phyloP scores from a whole-genome alignment of 352 stramenopile species.

The Peronospora farinosa region DNA sequence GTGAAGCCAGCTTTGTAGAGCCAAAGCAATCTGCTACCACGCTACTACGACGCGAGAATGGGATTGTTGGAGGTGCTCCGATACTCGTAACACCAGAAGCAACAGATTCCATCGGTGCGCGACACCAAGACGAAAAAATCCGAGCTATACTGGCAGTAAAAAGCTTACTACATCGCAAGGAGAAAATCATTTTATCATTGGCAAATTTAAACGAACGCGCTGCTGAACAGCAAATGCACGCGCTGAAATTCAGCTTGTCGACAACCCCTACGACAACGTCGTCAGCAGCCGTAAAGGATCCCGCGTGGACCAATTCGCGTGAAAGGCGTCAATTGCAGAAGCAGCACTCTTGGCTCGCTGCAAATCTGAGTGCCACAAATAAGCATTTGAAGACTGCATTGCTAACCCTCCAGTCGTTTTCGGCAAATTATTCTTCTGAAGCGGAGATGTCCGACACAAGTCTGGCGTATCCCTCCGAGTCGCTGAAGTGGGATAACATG shows the following conservation, averaged over 20 bases:
- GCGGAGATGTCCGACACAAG: background rate
- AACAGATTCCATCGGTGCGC: slow-evolving; percentile 1
- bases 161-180: slow-evolving; percentile 66
- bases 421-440: slow-evolving; percentile 6
- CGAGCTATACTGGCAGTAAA: slow-evolving; percentile 43
- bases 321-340: slow-evolving; percentile 40
- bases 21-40: slow-evolving; percentile 20
- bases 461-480: slow-evolving; percentile 8
- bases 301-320: slow-evolving; percentile 13
- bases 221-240: slow-evolving; percentile 15
- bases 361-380: slow-evolving; percentile 68
- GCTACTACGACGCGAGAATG: slow-evolving; percentile 22
- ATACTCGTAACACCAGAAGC: background rate
- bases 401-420: slow-evolving; percentile 52
- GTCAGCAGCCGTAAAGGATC: slow-evolving; percentile 23
- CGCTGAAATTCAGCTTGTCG: slow-evolving; percentile 25
- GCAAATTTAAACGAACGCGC: slow-evolving; percentile 43
- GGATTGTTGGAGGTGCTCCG: background rate
- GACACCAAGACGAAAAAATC: slow-evolving; percentile 36
- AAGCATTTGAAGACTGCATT: slow-evolving; percentile 45
- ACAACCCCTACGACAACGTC: slow-evolving; percentile 26
- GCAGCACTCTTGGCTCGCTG: slow-evolving; percentile 60
- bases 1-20: slow-evolving; percentile 3
- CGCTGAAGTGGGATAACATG: slow-evolving; percentile 1
- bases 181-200: slow-evolving; percentile 48